These are phyloP conservation scores for Corchorus capsularis DNA, from an alignment of 345 rosid genomes.

Conservation along the genomic window DNA sequence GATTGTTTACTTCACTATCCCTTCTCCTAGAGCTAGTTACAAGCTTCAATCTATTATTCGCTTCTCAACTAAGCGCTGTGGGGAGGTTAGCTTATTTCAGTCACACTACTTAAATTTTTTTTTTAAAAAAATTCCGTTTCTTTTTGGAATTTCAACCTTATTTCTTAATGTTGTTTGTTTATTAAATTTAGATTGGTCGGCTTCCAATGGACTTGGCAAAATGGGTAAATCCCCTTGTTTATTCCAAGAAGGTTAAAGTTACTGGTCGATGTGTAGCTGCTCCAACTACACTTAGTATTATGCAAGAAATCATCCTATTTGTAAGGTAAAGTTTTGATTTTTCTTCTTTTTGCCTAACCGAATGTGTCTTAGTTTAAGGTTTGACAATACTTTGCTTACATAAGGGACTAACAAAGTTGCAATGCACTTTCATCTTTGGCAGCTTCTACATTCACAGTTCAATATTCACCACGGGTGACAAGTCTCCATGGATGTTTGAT, in stretches of 20 bases:
- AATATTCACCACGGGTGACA: constrained; percentile 27
- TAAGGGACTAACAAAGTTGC: background rate
- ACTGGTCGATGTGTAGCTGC: constrained; percentile 44
- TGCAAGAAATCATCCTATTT: constrained; percentile 44
- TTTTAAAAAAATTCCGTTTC: background rate
- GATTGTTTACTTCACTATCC: constrained; percentile 50
- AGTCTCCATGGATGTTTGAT: constrained; percentile 41
- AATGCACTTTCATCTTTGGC: background rate
- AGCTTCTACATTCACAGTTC: constrained; percentile 49
- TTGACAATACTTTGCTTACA: background rate
- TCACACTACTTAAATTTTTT: background rate
- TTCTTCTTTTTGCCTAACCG: background rate
- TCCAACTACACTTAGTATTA: constrained; percentile 34
- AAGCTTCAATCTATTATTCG: constrained; percentile 54
- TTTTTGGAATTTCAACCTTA: no score
- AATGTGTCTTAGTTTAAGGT: background rate
- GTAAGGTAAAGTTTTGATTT: constrained; percentile 22
- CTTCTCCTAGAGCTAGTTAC: constrained; percentile 15
- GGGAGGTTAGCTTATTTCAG: constrained; percentile 41
- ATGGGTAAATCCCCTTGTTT: constrained; percentile 43
- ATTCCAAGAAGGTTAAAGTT: constrained; percentile 40
- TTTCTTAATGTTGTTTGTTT: background rate
- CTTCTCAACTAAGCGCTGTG: constrained; percentile 55
- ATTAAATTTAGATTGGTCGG: constrained; percentile 39
- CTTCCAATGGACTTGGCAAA: constrained; percentile 54